Conservation (phyloP, 169 alveolate genomes). For the Eimeria sp. region DNA sequence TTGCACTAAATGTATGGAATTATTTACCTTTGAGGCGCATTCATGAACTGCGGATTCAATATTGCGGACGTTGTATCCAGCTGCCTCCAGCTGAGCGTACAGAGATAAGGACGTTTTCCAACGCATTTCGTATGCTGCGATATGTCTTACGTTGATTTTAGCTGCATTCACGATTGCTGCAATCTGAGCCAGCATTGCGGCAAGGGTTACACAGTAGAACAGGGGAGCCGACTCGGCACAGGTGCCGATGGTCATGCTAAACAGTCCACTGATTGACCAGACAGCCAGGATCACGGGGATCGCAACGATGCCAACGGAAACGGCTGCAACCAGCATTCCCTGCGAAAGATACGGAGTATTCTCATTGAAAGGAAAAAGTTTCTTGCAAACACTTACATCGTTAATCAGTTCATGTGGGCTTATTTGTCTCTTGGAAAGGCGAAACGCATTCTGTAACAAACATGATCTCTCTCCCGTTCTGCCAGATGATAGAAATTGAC, state of each 20-base stretch:
- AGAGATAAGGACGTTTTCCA: background rate
- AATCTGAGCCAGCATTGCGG: conserved; percentile 71
- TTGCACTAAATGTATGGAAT: background rate
- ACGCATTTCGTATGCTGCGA: background rate
- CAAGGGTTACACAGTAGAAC: conserved; percentile 44
- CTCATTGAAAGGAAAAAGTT: background rate
- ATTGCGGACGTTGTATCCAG: conserved; percentile 63
- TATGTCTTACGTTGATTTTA: conserved; percentile 33
- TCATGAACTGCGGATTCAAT: conserved; percentile 40
- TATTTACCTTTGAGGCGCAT: conserved; percentile 56
- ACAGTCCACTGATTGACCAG: conserved; percentile 60
- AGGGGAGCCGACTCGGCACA: conserved; percentile 73
- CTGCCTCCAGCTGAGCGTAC: conserved; percentile 45
- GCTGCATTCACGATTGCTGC: conserved; percentile 55
- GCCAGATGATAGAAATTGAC: background rate
- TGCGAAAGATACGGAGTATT: background rate
- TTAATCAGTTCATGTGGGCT: conserved; percentile 13
- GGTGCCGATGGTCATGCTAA: conserved; percentile 60
- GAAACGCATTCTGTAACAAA: conserved; percentile 40
- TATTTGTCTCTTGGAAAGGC: conserved; percentile 15
- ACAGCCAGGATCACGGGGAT: conserved; percentile 36
- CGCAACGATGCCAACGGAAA: conserved; percentile 30
- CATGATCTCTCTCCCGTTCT: background rate
- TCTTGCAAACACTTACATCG: background rate
- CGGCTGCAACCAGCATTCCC: conserved; percentile 66